Evolutionary conservation across 192 early-diverging fungal species (phyloP), one percentile per base, ranked within the genome.

Genomic region (Coemansia sp.): DNA sequence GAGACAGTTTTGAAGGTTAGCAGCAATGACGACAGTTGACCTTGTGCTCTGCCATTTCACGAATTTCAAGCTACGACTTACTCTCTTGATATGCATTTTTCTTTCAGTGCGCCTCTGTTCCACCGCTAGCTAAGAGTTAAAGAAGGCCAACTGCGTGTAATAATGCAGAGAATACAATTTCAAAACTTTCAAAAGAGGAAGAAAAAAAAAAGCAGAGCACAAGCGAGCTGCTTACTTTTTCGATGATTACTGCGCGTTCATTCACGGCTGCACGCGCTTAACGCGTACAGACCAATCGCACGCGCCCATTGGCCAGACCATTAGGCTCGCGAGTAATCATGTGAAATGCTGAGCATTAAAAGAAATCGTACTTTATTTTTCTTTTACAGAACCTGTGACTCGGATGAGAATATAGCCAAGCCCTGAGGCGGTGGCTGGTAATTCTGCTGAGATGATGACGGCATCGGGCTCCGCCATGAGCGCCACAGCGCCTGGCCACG

Each of bases 61-160:
- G 6, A 56, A 56, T 35, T 56, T 35, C 5, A 0, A 31, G n/a
- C 1, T 0, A 38, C 38, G 19, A 41, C 70, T 25, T 80, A 80
- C 77, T 64, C 72, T 70, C 61, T 80, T 80, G 38, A 80, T 80
- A 47, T 80, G 77, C 77, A 80, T 78, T 65, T 35, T 54, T n/a
- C n/a, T 31, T 25, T 51, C 47, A 51, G 27, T 25, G 27, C 47
- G 47, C 47, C 46, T 47, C 17, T 24, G 38, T 12, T 36, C 22
- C 12, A 27, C 38, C 24, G 35, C 3, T 47, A 59, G 60, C n/a
- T n/a, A n/a, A n/a, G n/a, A 64, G n/a, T 25, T 42, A 65, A 37
- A 15, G 68, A 41, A 60, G 36, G 19, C 31, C 41, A 61, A 27
- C 25, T 11, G 40, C 14, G 25, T 59, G 4, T 24, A 46, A 0